A percentile compares a stretch with the other conserved stretches of the same genome.
Evolutionary conservation across 2,329 filamentous ascomycete species (phyloP).

Genomic region (Pseudofabraea citricarpa): DNA sequence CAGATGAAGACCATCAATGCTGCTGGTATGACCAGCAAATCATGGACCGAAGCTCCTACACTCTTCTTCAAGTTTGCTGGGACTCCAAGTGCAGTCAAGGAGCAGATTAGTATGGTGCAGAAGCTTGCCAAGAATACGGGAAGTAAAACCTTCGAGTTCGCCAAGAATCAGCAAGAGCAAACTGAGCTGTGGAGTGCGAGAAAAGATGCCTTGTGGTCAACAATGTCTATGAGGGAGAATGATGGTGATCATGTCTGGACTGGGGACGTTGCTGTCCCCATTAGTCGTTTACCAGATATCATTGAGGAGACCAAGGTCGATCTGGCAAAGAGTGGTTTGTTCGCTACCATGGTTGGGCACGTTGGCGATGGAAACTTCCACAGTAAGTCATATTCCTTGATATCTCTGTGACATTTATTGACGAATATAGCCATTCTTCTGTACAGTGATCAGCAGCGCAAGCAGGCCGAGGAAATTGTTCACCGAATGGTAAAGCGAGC

Average conservation of each 20-base stretch:
- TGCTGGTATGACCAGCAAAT: slow-evolving; percentile 59
- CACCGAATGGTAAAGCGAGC: slow-evolving; percentile 84
- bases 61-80: slow-evolving; percentile 83
- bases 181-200: slow-evolving; percentile 76
- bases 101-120: slow-evolving; percentile 68
- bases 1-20: slow-evolving; percentile 73
- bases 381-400: slow-evolving; percentile 34
- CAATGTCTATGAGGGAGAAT: slow-evolving; percentile 59
- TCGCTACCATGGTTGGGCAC: slow-evolving; percentile 64
- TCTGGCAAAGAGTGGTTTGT: slow-evolving; percentile 50
- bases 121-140: slow-evolving; percentile 56
- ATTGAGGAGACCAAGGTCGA: slow-evolving; percentile 72
- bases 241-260: slow-evolving; percentile 74
- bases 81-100: slow-evolving; percentile 66
- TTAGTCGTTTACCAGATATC: slow-evolving; percentile 66
- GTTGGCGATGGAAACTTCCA: slow-evolving; percentile 80
- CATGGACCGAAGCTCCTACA: slow-evolving; percentile 69
- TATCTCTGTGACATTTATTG: no score
- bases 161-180: slow-evolving; percentile 63
- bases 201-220: slow-evolving; percentile 80
- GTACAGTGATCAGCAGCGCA: slow-evolving; percentile 64
- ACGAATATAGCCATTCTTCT: slow-evolving; percentile 46
- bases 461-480: slow-evolving; percentile 64
- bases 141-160: slow-evolving; percentile 73
- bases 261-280: slow-evolving; percentile 79